A percentile compares a stretch with the other conserved stretches of the same genome.
phyloP scores from a whole-genome alignment of 2,329 filamentous ascomycete species.

The Paracoccidioides brasiliensis region DNA sequence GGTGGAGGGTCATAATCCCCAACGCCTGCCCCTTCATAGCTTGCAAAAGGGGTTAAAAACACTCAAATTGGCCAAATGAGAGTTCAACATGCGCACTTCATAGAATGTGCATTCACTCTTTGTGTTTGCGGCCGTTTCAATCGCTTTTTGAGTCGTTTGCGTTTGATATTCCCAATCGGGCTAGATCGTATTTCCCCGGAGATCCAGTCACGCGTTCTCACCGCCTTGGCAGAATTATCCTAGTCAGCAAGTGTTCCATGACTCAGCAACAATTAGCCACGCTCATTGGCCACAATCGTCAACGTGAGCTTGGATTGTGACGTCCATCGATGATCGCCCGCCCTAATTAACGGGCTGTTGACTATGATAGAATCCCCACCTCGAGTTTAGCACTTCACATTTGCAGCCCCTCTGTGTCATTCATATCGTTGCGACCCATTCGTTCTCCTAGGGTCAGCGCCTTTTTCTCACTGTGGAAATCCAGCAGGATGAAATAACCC shows the following conservation, averaged over 20 bases:
- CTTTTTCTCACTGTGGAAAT: not conserved
- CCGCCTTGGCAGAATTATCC: slow-evolving; percentile 3
- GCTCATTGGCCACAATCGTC: slow-evolving; percentile 3
- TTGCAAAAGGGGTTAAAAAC: not conserved
- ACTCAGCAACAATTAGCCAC: not conserved
- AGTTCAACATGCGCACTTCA: not conserved
- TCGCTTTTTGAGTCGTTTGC: not conserved
- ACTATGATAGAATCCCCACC: not conserved
- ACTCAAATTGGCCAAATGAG: not conserved
- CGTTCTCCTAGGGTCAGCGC: too few relatives aligned
- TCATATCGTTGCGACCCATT: too few relatives aligned
- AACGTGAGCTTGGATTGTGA: slow-evolving; percentile 2
- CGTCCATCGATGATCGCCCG: slow-evolving; percentile 2
- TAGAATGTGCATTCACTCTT: not conserved
- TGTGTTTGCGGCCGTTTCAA: not conserved
- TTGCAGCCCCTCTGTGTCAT: not conserved
- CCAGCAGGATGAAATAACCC: not conserved
- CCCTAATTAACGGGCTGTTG: not conserved
- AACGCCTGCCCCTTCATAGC: not conserved
- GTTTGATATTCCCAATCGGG: not conserved
- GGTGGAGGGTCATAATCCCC: not conserved
- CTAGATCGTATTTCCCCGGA: not conserved
- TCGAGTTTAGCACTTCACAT: not conserved
- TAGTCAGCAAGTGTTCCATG: not conserved
- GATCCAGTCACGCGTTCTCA: not conserved